Evolutionary conservation across 2,329 filamentous ascomycete genomes (phyloP), one percentile per base, ranked within the genome.

Genomic region (Aspergillus brasiliensis): DNA sequence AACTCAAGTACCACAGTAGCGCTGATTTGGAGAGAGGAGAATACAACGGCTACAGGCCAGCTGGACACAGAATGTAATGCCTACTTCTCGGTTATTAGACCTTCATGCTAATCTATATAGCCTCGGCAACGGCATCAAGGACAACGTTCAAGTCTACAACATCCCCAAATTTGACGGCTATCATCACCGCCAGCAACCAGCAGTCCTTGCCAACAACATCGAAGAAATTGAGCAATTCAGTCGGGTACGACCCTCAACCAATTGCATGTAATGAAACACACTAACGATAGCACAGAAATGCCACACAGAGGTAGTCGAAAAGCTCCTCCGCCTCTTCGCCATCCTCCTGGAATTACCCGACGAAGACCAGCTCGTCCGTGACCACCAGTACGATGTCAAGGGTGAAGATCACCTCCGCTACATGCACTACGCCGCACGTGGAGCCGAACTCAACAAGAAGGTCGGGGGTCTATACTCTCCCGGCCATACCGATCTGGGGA

Each of bases 341-440:
- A 80, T 87, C 37, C 77, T 88, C 0, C 78, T 89, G 0, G 80
- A 89, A 65, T 76, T 89, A 0, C 83, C 84, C 0, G 81, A 85
- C 37, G 85, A 88, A 67, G 80, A 86, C 2, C 79, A 82, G 58
- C 76, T 88, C 34, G 78, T 84, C 62, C 76, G 80, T 17, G 75
- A 83, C 7, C 86, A 89, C 69, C 78, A 77, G 15, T 89, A 87
- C 69, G 80, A 86, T 2, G 77, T 81, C n/a, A 79, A 83, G 27
- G 81, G 83, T 17, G 85, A 88, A 61, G 84, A 85, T 23, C 85
- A 88, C 59, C 77, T 88, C n/a, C 80, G 86, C 2, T 88, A 87
- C 69, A 88, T 88, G 84, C 78, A 82, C 51, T 87, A 87, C 61
- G 77, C 78, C 8, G 79, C 80, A 0, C 82, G 84, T 37, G 79